These are phyloP conservation scores for Mucor ambiguus DNA, from an alignment of 371 early-diverging fungal genomes.

Conservation along the genomic window DNA sequence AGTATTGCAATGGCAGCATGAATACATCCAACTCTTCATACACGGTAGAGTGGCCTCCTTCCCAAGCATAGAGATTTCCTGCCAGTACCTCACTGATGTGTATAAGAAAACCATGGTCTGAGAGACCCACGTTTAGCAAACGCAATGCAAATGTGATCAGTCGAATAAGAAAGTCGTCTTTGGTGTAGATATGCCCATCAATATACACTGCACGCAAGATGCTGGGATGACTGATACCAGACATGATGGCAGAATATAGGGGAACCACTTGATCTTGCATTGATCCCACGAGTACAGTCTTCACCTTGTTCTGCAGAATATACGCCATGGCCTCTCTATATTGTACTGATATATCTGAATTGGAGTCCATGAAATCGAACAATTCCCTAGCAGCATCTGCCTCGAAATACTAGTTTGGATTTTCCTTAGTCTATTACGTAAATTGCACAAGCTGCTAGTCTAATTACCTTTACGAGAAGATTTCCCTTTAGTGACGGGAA, in stretches of 20 bases:
- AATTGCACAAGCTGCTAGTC: background rate
- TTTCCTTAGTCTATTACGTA: background rate
- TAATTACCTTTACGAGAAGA: constrained; percentile 64
- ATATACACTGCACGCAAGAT: constrained; percentile 89
- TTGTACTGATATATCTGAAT: constrained; percentile 58
- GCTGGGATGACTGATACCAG: constrained; percentile 83
- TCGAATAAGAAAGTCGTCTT: constrained; percentile 83
- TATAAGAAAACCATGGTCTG: constrained; percentile 83
- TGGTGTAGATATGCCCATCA: constrained; percentile 69
- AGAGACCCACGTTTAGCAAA: constrained; percentile 83
- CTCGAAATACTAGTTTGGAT: constrained; percentile 70
- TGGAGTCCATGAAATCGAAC: constrained; percentile 88
- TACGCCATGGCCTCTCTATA: constrained; percentile 72
- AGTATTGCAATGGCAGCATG: constrained; percentile 49
- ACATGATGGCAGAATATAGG: constrained; percentile 87
- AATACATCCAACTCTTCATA: constrained; percentile 91
- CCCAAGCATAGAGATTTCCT: constrained; percentile 81
- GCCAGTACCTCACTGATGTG: constrained; percentile 84
- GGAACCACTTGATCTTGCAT: constrained; percentile 96
- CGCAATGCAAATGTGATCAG: constrained; percentile 81
- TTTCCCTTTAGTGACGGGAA: constrained; percentile 81
- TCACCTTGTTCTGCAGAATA: constrained; percentile 68
- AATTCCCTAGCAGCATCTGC: constrained; percentile 90
- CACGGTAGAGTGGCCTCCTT: constrained; percentile 88
- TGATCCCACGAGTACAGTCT: constrained; percentile 69